phyloP scores from a whole-genome alignment of 176 grass and related monocot genomes.

The Carex scoparia region DNA sequence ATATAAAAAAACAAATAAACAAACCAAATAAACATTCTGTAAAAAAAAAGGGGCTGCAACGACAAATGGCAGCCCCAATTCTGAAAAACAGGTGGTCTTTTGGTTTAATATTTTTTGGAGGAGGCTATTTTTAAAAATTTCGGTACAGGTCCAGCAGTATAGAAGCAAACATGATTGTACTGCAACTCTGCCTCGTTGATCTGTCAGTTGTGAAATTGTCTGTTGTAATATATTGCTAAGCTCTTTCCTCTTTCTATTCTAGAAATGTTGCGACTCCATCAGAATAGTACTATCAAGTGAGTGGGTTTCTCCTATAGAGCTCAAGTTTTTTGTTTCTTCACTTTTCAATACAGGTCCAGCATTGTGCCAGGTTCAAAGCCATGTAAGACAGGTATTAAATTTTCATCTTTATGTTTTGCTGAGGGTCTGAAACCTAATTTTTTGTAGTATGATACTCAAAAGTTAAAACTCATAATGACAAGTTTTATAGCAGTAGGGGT shows the following conservation, averaged over 20 bases:
- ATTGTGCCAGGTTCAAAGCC: slow-evolving; percentile 48
- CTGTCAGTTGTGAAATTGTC: background rate
- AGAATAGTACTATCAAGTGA: slow-evolving; percentile 49
- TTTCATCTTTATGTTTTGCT: background rate
- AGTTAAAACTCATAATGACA: background rate
- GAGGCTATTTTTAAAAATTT: no score
- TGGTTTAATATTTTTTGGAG: no score
- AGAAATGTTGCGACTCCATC: slow-evolving; percentile 51
- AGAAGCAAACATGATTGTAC: slow-evolving; percentile 4
- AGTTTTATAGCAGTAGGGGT: slow-evolving; percentile 2
- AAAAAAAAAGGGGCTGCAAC: no score
- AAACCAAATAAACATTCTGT: no score
- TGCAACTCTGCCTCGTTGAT: background rate
- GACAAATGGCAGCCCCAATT: no score
- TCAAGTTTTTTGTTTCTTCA: slow-evolving; percentile 61
- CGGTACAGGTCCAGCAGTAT: background rate
- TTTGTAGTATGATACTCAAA: background rate
- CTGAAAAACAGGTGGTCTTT: no score
- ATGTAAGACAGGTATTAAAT: slow-evolving; percentile 53
- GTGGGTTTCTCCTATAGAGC: slow-evolving; percentile 44
- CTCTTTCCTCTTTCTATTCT: slow-evolving; percentile 38
- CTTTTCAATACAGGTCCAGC: slow-evolving; percentile 47
- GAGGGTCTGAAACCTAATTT: background rate
- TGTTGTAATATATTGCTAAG: slow-evolving; percentile 24
- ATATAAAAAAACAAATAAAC: no score